Base-by-base conservation (phyloP, 2,329 filamentous ascomycete species). In the Monosporascus cannonballus region DNA sequence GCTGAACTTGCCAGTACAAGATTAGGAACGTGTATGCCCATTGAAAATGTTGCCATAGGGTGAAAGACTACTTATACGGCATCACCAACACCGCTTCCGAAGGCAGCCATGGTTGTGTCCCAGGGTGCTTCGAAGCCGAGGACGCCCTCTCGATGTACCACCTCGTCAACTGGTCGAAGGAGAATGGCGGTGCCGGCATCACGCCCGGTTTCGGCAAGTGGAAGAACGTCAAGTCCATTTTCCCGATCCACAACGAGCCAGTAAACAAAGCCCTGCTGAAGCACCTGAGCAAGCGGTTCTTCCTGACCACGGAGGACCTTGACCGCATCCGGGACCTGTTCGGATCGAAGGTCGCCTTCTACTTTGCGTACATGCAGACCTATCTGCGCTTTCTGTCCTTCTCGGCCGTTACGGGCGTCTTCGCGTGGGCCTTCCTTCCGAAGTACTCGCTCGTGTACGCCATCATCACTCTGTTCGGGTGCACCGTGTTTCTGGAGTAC, bases 281-380 rank as follows among this genome's bases (percentile, higher is more conserved):
- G n/a, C 76, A 80, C 56, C 74, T 84, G 61, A 81, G 79, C 62
- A 76, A 71, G 54, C 74, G 73, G 37, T 65, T 82, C 0, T 73
- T 82, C 46, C 64, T 84, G 22, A 76, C 71, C 6, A 56, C 70
- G 9, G 69, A 77, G 37, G 73, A 81, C 55, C 69, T 86, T 4
- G 84, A 87, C 61, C 68, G 73, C 9, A 83, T 87, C 47, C 76
- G 84, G 9, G 73, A 86, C 55, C 67, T 84, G 3, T 81, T 85
- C 60, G 85, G 85, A 8, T 74, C 84, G 55, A 84, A 85, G 69
- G 81, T 90, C 50, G 88, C 86, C 3, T 91, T 88, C 63, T 92
- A 92, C 69, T 92, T 90, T 65, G 87, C 87, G n/a, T 92, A 91
- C 60, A 86, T 88, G 24, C 87, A 91, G 62, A 83, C 80, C 15